Evolutionary conservation across 352 stramenopile genomes (phyloP), one percentile per base, ranked within the genome.

Genomic region (Stramenopiles sp.): DNA sequence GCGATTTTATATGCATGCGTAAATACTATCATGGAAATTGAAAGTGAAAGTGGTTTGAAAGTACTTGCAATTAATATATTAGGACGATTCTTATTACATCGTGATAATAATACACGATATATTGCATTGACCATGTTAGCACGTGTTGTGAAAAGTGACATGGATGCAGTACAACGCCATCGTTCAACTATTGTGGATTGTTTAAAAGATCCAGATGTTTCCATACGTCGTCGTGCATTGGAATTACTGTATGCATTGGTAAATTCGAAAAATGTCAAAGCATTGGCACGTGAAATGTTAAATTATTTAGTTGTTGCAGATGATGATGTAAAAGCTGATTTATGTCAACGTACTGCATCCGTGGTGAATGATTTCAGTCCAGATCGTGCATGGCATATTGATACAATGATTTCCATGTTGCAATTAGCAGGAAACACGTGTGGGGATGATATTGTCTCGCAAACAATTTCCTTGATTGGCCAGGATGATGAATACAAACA

Each of bases 261-360:
- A 84, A 93, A 98, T 84, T 85, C 88, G 1, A 90, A 93, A 33
- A 98, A 98, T 84, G 95, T 94, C 0, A 88, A 95, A 74, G 38
- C 0, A 76, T 97, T 99, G 80, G 95, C 98, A 1, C 92, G 94
- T 78, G 94, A 98, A 79, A 87, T 99, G 30, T 89, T 98, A 38
- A 93, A 91, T 74, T 96, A 98, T 84, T 84, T 98, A 78, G 87
- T 90, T 4, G 84, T 95, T 30, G 93, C 93, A 0, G 94, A 98
- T 78, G 90, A 91, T 13, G 88, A 86, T 0, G 98, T 99, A 82
- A 84, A 89, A 27, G 90, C 94, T 65, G 91, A 96, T 81, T 98
- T 98, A 84, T 94, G 98, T 69, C 87, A 98, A n/a, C 98, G 98
- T 84, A 97, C 97, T 76, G 95, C 95, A 74, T 98, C 98, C 85